phyloP scores from a whole-genome alignment of 2,329 filamentous ascomycete genomes.

The Cercospora sesami region DNA sequence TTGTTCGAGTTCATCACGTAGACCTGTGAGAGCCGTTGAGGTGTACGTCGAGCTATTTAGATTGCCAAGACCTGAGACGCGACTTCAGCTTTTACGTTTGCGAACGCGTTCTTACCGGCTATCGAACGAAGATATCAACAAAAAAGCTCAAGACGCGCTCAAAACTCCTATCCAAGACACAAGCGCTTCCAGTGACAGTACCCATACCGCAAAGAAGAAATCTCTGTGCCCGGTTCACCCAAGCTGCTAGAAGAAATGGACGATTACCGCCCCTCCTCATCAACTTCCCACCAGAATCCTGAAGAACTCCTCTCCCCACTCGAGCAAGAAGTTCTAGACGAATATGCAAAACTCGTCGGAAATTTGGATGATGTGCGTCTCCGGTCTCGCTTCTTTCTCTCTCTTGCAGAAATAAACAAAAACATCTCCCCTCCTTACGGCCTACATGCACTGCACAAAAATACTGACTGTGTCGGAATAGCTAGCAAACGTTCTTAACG shows the following conservation, averaged over 20 bases:
- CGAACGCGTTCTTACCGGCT: not conserved
- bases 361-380: slow-evolving; percentile 81
- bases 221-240: not conserved
- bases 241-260: slow-evolving; percentile 8
- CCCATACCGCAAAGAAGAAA: not conserved
- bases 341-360: slow-evolving; percentile 81
- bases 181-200: not conserved
- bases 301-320: slow-evolving; percentile 62
- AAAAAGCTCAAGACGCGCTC: not conserved
- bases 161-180: too few species aligned
- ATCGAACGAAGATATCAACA: not conserved
- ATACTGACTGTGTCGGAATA: slow-evolving; percentile 25
- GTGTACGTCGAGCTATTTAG: not conserved
- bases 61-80: slow-evolving; percentile 15
- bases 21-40: not conserved
- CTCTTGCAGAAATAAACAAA: too few species aligned
- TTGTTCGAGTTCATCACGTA: not conserved
- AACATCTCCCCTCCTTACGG: not conserved
- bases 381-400: not conserved
- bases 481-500: slow-evolving; percentile 62
- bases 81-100: slow-evolving; percentile 10
- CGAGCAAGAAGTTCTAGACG: slow-evolving; percentile 91
- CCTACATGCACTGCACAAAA: slow-evolving; percentile 29
- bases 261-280: slow-evolving; percentile 17
- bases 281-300: slow-evolving; percentile 8